Evolutionary conservation across 345 rosid genomes (phyloP).

Genomic region (Noccaea caerulescens): DNA sequence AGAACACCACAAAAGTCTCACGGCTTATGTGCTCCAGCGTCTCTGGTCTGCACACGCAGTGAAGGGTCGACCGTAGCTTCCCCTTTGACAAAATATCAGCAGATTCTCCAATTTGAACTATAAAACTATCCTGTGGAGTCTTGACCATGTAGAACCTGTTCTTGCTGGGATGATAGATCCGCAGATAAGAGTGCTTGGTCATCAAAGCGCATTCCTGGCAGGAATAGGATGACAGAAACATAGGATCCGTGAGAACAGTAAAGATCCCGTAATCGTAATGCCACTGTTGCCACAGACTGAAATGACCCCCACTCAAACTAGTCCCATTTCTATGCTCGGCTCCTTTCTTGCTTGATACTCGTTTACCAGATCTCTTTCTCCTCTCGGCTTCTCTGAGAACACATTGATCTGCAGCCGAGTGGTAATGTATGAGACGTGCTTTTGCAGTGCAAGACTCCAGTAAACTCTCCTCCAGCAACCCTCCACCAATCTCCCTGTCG

Average conservation of each 20-base stretch:
- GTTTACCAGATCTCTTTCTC: slow-evolving; percentile 44
- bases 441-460: slow-evolving; percentile 78
- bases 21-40: slow-evolving; percentile 64
- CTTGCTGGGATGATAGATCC: slow-evolving; percentile 61
- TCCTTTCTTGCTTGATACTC: slow-evolving; percentile 29
- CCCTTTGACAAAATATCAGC: slow-evolving; percentile 81
- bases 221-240: slow-evolving; percentile 54
- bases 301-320: slow-evolving; percentile 39
- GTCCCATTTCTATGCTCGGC: slow-evolving; percentile 28
- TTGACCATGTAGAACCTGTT: slow-evolving; percentile 63
- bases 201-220: slow-evolving; percentile 52
- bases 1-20: slow-evolving; percentile 77
- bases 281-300: slow-evolving; percentile 89
- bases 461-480: slow-evolving; percentile 67
- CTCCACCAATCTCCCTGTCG: slow-evolving; percentile 73
- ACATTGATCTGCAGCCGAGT: slow-evolving; percentile 60
- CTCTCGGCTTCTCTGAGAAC: slow-evolving; percentile 47
- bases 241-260: slow-evolving; percentile 84
- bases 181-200: slow-evolving; percentile 56
- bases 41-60: slow-evolving; percentile 68
- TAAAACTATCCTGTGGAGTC: slow-evolving; percentile 72
- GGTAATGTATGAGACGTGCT: slow-evolving; percentile 89
- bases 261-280: slow-evolving; percentile 91
- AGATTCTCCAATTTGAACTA: slow-evolving; percentile 87
- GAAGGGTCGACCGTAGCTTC: slow-evolving; percentile 77